phyloP scores from a whole-genome alignment of 1,284 basidiomycete genomes.

The Pterulicium gracile region DNA sequence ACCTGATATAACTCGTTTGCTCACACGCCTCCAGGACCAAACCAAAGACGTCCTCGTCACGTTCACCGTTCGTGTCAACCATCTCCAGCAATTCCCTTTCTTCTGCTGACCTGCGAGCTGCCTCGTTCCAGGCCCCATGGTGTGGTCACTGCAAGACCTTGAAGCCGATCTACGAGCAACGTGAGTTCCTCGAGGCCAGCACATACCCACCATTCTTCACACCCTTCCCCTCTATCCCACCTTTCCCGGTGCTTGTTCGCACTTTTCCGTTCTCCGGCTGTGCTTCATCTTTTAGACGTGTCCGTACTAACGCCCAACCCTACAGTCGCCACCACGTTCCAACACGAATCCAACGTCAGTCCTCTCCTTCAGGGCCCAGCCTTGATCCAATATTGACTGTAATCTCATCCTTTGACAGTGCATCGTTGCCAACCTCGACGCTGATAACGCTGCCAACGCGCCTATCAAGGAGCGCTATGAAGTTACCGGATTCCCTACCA shows the following conservation, averaged over 20 bases:
- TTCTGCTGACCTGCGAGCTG: slow-evolving; percentile 5
- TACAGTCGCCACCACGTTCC: slow-evolving; percentile 76
- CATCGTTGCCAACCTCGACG: slow-evolving; percentile 85
- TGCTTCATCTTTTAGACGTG: slow-evolving; percentile 1
- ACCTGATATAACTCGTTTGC: no score
- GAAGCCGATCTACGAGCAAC: slow-evolving; percentile 81
- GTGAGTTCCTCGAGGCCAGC: slow-evolving; percentile 13
- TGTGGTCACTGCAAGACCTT: slow-evolving; percentile 83
- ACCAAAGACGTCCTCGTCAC: slow-evolving; percentile 83
- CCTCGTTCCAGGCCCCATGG: slow-evolving; percentile 53
- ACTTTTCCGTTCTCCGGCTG: no score
- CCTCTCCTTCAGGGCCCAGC: slow-evolving; percentile 1
- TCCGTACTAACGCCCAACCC: slow-evolving; percentile 7
- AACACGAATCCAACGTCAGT: slow-evolving; percentile 63
- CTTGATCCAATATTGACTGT: no score
- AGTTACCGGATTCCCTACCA: slow-evolving; percentile 75
- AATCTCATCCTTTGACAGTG: slow-evolving; percentile 33
- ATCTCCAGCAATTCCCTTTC: slow-evolving; percentile 3
- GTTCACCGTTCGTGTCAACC: slow-evolving; percentile 75
- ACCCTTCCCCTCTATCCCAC: neutral
- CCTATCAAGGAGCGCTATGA: slow-evolving; percentile 68
- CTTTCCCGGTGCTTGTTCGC: neutral
- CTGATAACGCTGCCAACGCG: slow-evolving; percentile 75
- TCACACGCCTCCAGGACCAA: slow-evolving; percentile 55
- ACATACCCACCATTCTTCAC: no score